Evolutionary conservation across 306 rosid genomes (phyloP), one percentile per base, ranked within the genome.

Genomic region (Trifolium dubium): DNA sequence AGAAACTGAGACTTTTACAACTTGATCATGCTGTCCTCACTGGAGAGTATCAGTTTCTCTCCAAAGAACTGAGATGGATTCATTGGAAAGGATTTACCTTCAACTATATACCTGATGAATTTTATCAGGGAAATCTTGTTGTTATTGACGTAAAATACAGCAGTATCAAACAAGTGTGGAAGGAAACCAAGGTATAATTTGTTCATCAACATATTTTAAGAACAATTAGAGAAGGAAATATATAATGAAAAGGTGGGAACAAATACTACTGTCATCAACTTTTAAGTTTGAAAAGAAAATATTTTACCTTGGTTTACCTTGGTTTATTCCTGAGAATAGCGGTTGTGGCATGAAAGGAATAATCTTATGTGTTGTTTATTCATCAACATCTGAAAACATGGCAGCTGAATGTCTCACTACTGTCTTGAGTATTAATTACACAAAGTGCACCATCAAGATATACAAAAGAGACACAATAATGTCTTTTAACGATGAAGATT

Each of bases 71-170:
- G 15, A 79, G 71, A 35, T 85, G 84, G 86, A 0, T 85, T 5
- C 50, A 47, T 73, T 85, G 89, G 89, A 56, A 69, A 39, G 77
- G 78, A 49, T 82, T 58, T 49, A 77, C 81, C 8, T 65, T 72
- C n/a, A 58, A 43, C 40, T 79, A 6, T 50, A 41, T 54, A 9
- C 92, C 88, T 3, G n/a, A 34, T 1, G 59, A 72, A 23, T 23
- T 1, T 23, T 41, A 13, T 41, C 47, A 41, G 6, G 40, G n/a
- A n/a, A 35, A 35, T 35, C 40, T n/a, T n/a, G n/a, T n/a, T n/a
- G n/a, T n/a, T n/a, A n/a, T n/a, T n/a, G n/a, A n/a, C n/a, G n/a
- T n/a, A n/a, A n/a, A n/a, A n/a, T n/a, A n/a, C n/a, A n/a, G n/a
- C n/a, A n/a, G n/a, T n/a, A n/a, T n/a, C n/a, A n/a, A n/a, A n/a